A percentile compares a stretch with the other conserved stretches of the same genome.
These are phyloP conservation scores for Acacia confusa DNA, from an alignment of 306 rosid genomes.

Conservation along the genomic window DNA sequence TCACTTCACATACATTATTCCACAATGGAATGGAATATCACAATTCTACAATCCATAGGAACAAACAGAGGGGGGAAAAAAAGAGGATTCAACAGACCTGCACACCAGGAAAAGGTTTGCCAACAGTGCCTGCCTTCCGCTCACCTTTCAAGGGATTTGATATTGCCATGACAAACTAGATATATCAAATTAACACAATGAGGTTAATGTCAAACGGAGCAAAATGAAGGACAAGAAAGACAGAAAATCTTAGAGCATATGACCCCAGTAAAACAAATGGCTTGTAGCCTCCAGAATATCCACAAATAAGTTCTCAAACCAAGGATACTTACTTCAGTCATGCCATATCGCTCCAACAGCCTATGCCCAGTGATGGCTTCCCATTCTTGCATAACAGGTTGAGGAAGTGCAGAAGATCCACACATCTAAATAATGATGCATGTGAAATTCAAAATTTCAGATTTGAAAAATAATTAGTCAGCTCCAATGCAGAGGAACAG, in stretches of 20 bases:
- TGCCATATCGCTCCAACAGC: conserved; percentile 93
- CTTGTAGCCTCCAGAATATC: not conserved
- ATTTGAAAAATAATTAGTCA: conserved; percentile 14
- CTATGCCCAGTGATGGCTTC: conserved; percentile 81
- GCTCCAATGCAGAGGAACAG: not conserved
- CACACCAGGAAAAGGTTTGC: conserved; percentile 90
- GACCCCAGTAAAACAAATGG: conserved; percentile 14
- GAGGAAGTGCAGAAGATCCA: conserved; percentile 97
- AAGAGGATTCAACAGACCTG: conserved; percentile 59
- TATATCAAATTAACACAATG: conserved; percentile 27
- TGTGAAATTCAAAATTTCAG: conserved; percentile 20
- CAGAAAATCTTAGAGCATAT: conserved; percentile 8
- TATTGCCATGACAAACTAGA: conserved; percentile 94
- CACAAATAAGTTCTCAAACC: conserved; percentile 28
- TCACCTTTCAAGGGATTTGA: conserved; percentile 88
- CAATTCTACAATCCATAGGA: not conserved
- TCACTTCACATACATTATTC: conserved; percentile 11
- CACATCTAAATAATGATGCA: conserved; percentile 64
- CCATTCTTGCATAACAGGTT: conserved; percentile 91
- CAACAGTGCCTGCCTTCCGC: conserved; percentile 90
- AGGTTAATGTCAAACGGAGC: conserved; percentile 10
- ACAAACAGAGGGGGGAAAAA: not conserved
- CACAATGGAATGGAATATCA: conserved; percentile 25
- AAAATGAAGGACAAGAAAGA: conserved; percentile 5
- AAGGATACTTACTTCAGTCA: conserved; percentile 79